These are phyloP conservation scores for Tylopilus sp. DNA, from an alignment of 1,284 basidiomycete genomes.

Conservation along the genomic window DNA sequence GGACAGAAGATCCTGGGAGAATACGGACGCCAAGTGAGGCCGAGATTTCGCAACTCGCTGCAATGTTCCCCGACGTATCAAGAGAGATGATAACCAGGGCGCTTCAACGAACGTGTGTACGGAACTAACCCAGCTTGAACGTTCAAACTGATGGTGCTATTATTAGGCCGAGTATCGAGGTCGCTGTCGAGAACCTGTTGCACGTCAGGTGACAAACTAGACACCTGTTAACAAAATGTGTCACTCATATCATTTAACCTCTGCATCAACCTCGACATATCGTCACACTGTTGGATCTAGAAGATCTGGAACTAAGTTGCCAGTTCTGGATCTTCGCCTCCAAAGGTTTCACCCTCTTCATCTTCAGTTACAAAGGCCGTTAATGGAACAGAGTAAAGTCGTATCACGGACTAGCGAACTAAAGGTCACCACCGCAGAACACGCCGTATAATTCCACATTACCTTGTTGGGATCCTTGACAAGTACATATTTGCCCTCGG, in stretches of 20 bases:
- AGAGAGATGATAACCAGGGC: slow-evolving; percentile 75
- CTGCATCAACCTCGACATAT: not conserved
- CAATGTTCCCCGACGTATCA: slow-evolving; percentile 80
- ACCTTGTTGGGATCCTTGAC: slow-evolving; percentile 97
- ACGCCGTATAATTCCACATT: slow-evolving; percentile 9
- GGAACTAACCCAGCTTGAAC: not conserved
- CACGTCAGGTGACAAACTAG: slow-evolving; percentile 33
- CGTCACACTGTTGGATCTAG: slow-evolving; percentile 8
- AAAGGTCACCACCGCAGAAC: slow-evolving; percentile 5
- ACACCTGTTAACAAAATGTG: not conserved
- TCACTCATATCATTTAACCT: slow-evolving; percentile 1
- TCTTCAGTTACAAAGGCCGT: slow-evolving; percentile 76
- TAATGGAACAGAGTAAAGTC: slow-evolving; percentile 88
- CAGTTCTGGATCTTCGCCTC: slow-evolving; percentile 49
- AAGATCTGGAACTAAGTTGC: slow-evolving; percentile 18
- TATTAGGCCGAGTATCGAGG: slow-evolving; percentile 68
- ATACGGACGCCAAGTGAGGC: slow-evolving; percentile 68
- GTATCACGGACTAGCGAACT: slow-evolving; percentile 76
- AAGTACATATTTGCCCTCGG: slow-evolving; percentile 93
- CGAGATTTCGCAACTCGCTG: slow-evolving; percentile 70
- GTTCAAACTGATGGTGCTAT: slow-evolving; percentile 7
- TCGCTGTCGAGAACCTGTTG: slow-evolving; percentile 76
- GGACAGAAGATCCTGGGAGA: slow-evolving; percentile 49
- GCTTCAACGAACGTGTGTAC: slow-evolving; percentile 74
- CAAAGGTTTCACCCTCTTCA: slow-evolving; percentile 50